Percentiles rank a stretch among this genome's conserved stretches.
Conservation (phyloP, 257 asterid genomes). For the Nicotiana tabacum region DNA sequence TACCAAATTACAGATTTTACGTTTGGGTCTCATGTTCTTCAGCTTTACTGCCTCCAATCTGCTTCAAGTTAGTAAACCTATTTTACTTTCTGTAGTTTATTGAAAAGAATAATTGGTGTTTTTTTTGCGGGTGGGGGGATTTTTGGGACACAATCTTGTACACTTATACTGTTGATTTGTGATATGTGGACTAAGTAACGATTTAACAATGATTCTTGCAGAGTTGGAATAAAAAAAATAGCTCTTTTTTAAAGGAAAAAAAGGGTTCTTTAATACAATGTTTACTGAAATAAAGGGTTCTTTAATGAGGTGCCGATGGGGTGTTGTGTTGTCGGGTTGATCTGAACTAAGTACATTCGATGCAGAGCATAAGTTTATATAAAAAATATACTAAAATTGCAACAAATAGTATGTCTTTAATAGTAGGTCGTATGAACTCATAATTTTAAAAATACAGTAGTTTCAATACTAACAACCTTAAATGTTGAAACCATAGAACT, state of each 20-base stretch:
- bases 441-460: too few species aligned
- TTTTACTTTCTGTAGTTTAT: not conserved
- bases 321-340: too few species aligned
- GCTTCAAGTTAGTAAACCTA: conserved; percentile 63
- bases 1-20: conserved; percentile 67
- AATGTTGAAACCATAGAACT: too few species aligned
- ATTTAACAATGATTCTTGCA: not conserved
- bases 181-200: too few species aligned
- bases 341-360: too few species aligned
- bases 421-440: too few species aligned
- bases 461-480: too few species aligned
- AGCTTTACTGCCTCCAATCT: conserved; percentile 77
- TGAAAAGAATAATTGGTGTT: not conserved
- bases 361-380: too few species aligned
- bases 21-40: conserved; percentile 68
- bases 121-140: too few species aligned
- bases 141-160: not conserved
- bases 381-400: too few species aligned
- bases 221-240: not conserved
- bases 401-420: too few species aligned
- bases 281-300: not conserved
- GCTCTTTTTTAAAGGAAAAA: not conserved
- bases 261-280: not conserved
- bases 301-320: too few species aligned
- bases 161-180: not conserved